Percentiles rank a stretch among this genome's conserved stretches.
Evolutionary conservation across 2,329 filamentous ascomycete genomes (phyloP).

Genomic region (Bimuria novae-zelandiae): DNA sequence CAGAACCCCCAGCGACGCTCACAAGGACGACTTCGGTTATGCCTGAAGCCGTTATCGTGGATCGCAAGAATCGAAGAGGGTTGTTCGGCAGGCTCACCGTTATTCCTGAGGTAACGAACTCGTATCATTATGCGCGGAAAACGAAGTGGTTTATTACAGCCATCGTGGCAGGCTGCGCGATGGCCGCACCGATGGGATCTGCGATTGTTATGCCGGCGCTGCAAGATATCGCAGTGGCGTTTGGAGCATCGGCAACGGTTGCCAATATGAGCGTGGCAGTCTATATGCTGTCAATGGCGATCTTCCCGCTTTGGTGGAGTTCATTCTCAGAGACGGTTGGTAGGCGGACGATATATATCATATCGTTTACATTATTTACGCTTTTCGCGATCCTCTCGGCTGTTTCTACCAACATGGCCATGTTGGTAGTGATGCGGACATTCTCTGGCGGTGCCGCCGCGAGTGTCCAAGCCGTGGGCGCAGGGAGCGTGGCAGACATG

Average conservation of each 20-base stretch:
- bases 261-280: constrained; percentile 48
- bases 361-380: constrained; percentile 35
- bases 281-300: constrained; percentile 49
- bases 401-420: constrained; percentile 35
- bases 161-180: constrained; percentile 75
- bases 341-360: constrained; percentile 37
- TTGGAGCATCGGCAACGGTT: constrained; percentile 37
- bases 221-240: constrained; percentile 38
- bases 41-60: constrained; percentile 53
- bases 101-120: constrained; percentile 77
- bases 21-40: constrained; percentile 38
- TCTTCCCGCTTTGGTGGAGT: constrained; percentile 48
- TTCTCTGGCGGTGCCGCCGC: constrained; percentile 39
- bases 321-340: constrained; percentile 38
- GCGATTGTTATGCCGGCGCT: constrained; percentile 72
- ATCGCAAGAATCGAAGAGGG: constrained; percentile 66
- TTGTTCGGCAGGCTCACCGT: constrained; percentile 72
- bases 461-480: constrained; percentile 39
- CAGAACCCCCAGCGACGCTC: constrained; percentile 22
- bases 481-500: constrained; percentile 39
- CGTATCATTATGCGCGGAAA: constrained; percentile 71
- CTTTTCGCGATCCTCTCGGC: constrained; percentile 34
- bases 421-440: constrained; percentile 39
- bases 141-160: constrained; percentile 86
- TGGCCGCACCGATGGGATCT: constrained; percentile 80